phyloP scores from a whole-genome alignment of 768 basidiomycete species.

The Collybia sordida region DNA sequence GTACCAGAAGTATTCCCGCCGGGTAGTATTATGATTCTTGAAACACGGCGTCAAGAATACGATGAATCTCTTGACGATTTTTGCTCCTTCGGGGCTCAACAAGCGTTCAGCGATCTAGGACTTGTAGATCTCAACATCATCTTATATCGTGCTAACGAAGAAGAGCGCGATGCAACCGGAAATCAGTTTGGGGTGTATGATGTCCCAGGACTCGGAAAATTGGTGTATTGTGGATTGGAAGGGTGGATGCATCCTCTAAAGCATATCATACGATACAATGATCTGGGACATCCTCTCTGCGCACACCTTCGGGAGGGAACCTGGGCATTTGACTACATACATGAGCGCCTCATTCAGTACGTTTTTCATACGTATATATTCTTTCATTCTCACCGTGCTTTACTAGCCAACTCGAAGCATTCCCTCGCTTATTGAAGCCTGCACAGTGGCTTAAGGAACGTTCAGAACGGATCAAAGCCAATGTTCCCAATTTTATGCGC shows the following conservation, averaged over 20 bases:
- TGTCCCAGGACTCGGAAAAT: conserved; percentile 68
- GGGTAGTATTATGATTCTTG: conserved; percentile 91
- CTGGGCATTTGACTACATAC: conserved; percentile 92
- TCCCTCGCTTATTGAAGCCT: conserved; percentile 70
- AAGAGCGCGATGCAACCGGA: conserved; percentile 86
- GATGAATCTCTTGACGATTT: conserved; percentile 71
- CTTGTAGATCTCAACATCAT: conserved; percentile 88
- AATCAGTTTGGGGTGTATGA: conserved; percentile 83
- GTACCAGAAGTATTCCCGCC: conserved; percentile 94
- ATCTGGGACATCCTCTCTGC: conserved; percentile 91
- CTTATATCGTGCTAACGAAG: conserved; percentile 85
- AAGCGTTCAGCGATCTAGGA: conserved; percentile 70
- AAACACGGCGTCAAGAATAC: conserved; percentile 77
- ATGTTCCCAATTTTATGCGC: conserved; percentile 82
- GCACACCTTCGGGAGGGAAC: conserved; percentile 82
- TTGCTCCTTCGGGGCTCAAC: conserved; percentile 69
- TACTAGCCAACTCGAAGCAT: conserved; percentile 52
- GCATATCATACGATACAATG: conserved; percentile 85
- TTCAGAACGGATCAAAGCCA: conserved; percentile 76
- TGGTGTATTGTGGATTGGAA: conserved; percentile 92
- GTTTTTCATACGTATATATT: conserved; percentile 27
- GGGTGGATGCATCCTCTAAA: conserved; percentile 94
- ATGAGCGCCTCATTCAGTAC: conserved; percentile 66
- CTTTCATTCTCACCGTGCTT: conserved; percentile 7
- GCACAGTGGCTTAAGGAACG: conserved; percentile 85